Evolutionary conservation across 768 basidiomycete species (phyloP).

Genomic region (Pleurotus eryngii): DNA sequence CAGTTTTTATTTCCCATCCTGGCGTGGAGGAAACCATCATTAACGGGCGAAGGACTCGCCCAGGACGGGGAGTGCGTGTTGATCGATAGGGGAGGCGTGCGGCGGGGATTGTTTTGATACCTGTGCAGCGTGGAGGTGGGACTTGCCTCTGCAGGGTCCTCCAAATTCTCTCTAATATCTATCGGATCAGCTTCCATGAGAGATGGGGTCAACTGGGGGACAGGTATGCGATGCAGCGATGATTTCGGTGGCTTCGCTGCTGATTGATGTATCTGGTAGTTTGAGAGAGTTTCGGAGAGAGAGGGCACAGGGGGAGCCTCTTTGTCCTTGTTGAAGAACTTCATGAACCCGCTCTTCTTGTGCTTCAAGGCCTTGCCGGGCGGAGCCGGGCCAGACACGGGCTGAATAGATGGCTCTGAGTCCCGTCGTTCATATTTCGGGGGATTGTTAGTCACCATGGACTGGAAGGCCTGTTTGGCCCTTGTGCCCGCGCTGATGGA

Average conservation of each 20-base stretch:
- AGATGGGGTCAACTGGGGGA: slow-evolving; percentile 37
- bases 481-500: slow-evolving; percentile 61
- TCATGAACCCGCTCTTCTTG: slow-evolving; percentile 82
- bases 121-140: neutral
- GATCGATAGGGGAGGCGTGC: slow-evolving; percentile 40
- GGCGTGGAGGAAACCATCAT: slow-evolving; percentile 20
- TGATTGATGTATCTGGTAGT: slow-evolving; percentile 22
- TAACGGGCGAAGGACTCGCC: slow-evolving; percentile 16
- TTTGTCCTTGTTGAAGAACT: slow-evolving; percentile 57
- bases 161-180: neutral
- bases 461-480: slow-evolving; percentile 46
- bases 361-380: slow-evolving; percentile 56
- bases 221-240: slow-evolving; percentile 35
- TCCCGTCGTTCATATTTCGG: slow-evolving; percentile 40
- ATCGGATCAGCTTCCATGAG: slow-evolving; percentile 21
- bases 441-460: slow-evolving; percentile 30
- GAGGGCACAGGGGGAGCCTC: slow-evolving; percentile 53
- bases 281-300: slow-evolving; percentile 34
- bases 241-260: slow-evolving; percentile 21
- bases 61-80: slow-evolving; percentile 28
- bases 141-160: neutral
- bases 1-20: neutral
- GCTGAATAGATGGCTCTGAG: slow-evolving; percentile 29
- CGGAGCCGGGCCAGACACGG: slow-evolving; percentile 9
- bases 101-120: slow-evolving; percentile 13